Conservation (phyloP, 192 early-diverging fungal genomes). For the Gigaspora rosea region DNA sequence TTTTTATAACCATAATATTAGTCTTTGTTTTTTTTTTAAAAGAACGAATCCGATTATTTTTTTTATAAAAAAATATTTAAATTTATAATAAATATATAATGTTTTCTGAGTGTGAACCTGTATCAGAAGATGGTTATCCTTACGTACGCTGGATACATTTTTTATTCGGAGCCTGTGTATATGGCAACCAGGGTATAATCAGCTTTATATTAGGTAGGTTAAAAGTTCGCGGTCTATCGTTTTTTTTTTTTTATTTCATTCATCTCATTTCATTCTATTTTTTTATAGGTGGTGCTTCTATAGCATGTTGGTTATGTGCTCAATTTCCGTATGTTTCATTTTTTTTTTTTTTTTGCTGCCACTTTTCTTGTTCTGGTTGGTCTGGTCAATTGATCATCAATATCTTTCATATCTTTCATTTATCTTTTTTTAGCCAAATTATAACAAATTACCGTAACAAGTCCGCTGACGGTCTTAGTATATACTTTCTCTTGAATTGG, state of each 20-base stretch:
- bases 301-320: constrained; percentile 68
- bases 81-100: no score
- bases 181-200: constrained; percentile 39
- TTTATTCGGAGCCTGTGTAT: constrained; percentile 54
- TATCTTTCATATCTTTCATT: no score
- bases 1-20: no score
- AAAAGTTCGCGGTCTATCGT: no score
- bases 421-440: constrained; percentile 47
- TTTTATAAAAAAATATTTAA: no score
- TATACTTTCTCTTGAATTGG: constrained; percentile 66
- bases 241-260: no score
- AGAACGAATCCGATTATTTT: no score
- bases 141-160: constrained; percentile 19
- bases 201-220: constrained; percentile 44
- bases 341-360: not conserved
- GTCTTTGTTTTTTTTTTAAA: no score
- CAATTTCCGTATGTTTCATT: constrained; percentile 65
- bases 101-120: not conserved
- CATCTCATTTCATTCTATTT: no score
- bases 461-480: constrained; percentile 48
- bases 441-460: constrained; percentile 47
- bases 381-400: no score
- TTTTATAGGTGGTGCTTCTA: constrained; percentile 55
- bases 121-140: not conserved
- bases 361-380: no score